Evolutionary conservation across 75 land plant species (phyloP).

Genomic region (Pinus albicaulis): DNA sequence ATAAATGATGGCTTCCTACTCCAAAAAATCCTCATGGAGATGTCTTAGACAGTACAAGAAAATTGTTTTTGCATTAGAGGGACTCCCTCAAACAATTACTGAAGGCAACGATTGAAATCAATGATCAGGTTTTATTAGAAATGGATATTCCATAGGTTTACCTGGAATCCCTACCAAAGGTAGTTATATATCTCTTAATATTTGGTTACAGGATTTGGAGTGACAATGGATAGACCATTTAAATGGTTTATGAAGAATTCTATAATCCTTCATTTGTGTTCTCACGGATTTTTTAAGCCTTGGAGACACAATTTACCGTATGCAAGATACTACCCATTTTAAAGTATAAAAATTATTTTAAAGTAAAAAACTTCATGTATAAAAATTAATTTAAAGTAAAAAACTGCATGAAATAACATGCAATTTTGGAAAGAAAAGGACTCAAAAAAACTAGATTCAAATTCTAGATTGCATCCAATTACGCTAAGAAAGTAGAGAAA

Average conservation of each 20-base stretch:
- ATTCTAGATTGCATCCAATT: no score
- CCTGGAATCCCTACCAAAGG: constrained; percentile 88
- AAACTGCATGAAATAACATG: no score
- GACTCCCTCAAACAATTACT: constrained; percentile 80
- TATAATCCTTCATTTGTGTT: background rate
- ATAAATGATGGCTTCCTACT: constrained; percentile 96
- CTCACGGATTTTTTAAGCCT: constrained; percentile 57
- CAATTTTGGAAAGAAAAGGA: no score
- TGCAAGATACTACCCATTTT: no score
- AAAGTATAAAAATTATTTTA: no score
- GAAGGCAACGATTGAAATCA: constrained; percentile 88
- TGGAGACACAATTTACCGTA: no score
- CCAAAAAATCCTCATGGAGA: constrained; percentile 71
- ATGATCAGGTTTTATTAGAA: constrained; percentile 75
- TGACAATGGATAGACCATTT: background rate
- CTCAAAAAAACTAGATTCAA: no score
- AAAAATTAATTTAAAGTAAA: no score
- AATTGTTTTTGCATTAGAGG: constrained; percentile 65
- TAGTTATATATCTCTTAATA: constrained; percentile 9
- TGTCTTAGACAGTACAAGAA: constrained; percentile 57
- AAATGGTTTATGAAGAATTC: background rate
- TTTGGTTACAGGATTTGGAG: background rate
- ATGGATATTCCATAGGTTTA: constrained; percentile 86
- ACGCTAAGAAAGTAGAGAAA: no score
- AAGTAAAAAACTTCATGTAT: no score